Conservation (phyloP, 2,329 filamentous ascomycete species). For the Aphanoascus verrucosus region DNA sequence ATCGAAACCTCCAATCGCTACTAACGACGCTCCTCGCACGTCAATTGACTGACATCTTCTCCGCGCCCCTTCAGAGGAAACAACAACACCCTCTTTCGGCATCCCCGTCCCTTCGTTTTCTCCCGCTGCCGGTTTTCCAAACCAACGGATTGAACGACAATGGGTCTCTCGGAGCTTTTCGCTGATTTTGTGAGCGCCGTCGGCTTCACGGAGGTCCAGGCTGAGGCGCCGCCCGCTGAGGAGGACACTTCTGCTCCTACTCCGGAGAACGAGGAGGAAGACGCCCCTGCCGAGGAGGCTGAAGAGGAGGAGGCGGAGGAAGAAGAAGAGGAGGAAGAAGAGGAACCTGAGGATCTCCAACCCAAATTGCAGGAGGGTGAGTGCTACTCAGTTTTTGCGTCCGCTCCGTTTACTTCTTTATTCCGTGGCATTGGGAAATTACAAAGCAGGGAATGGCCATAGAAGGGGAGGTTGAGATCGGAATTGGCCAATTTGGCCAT, state of each 20-base stretch:
- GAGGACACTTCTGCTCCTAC: slow-evolving; percentile 31
- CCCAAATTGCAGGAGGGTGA: slow-evolving; percentile 83
- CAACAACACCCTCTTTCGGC: too few relatives aligned
- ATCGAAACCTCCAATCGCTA: neutral
- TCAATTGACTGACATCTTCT: slow-evolving; percentile 14
- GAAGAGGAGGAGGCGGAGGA: slow-evolving; percentile 53
- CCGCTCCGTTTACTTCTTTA: neutral
- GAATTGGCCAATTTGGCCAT: too few relatives aligned
- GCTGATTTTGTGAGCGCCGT: slow-evolving; percentile 55
- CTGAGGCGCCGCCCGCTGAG: slow-evolving; percentile 47
- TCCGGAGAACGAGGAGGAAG: slow-evolving; percentile 40
- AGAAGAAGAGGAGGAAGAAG: slow-evolving; percentile 72
- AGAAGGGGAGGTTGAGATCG: too few relatives aligned
- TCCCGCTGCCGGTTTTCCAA: slow-evolving; percentile 21
- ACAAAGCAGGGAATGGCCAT: too few relatives aligned
- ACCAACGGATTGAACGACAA: slow-evolving; percentile 28
- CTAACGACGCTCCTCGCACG: neutral
- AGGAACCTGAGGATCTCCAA: slow-evolving; percentile 76
- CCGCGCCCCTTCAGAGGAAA: too few relatives aligned
- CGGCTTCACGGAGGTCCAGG: slow-evolving; percentile 50
- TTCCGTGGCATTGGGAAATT: neutral
- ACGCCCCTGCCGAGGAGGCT: slow-evolving; percentile 42
- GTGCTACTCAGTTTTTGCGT: slow-evolving; percentile 31
- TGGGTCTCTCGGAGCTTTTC: slow-evolving; percentile 57
- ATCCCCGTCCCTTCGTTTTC: slow-evolving; percentile 16